Base-by-base conservation (phyloP, 2,329 filamentous ascomycete genomes). In the Penicillium sp. region DNA sequence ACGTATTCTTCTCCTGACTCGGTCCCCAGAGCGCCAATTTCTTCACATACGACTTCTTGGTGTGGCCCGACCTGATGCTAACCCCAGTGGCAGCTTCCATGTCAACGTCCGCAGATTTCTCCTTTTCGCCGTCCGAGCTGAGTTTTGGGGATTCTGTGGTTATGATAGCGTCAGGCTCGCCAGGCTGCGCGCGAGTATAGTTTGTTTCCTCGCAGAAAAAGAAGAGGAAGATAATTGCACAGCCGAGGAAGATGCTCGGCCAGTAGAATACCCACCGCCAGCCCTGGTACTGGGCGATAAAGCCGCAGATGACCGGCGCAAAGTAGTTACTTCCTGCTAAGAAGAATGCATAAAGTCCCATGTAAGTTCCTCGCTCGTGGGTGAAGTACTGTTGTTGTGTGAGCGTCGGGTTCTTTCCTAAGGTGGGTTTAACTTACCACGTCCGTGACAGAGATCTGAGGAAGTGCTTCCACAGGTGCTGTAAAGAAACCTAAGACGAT, bases 121-220 rank as follows among this genome's bases (percentile, higher is more conserved):
- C 66, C 9, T 27, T 45, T 45, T 65, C 64, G 1, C 61, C 57
- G 8, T 66, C 52, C 1, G 61, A 58, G 52, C 47, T 58, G 1
- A 56, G 27, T 12, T 21, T 41, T 7, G 60, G 43, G 3, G 62
- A 60, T 2, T 29, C 27, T 6, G 55, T 6, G 17, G 47, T 38
- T 21, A 56, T 54, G 33, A 57, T 54, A 4, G 58, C 41, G 19
- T 38, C 53, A n/a, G 54, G 25, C n/a, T 41, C 42, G 27, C 57
- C 61, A 31, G 54, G 47, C 46, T 65, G 17, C 8, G 68, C 62
- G 6, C 77, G 74, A 6, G 67, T 63, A 60, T 80, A 83, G 68
- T 82, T 84, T 3, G 82, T 83, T 66, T 84, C 82, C 64, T 84
- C 82, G 76, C 83, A 80, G 68, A 80, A 80, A 62, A 84, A 80